phyloP scores from a whole-genome alignment of 2,329 filamentous ascomycete genomes.

The Aspergillus calidoustus region DNA sequence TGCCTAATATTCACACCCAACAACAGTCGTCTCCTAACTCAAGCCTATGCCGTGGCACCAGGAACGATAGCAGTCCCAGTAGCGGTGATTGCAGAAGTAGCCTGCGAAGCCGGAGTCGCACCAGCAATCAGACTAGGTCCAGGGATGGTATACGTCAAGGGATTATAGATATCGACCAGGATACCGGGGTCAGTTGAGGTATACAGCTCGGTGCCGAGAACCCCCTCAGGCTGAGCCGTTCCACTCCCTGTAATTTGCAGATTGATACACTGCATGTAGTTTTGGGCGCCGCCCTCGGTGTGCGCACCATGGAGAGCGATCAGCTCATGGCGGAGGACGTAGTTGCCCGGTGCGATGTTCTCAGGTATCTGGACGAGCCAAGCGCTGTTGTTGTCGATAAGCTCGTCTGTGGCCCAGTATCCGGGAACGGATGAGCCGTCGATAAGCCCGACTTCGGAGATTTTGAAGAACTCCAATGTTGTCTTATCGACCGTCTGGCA shows the following conservation, averaged over 20 bases:
- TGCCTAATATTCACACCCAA: not conserved
- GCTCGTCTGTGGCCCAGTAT: constrained; percentile 58
- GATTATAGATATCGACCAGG: constrained; percentile 58
- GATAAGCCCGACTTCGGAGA: constrained; percentile 58
- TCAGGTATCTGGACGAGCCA: constrained; percentile 51
- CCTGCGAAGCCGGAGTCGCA: constrained; percentile 20
- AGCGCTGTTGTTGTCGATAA: constrained; percentile 55
- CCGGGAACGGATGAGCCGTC: constrained; percentile 46
- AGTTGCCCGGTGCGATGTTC: constrained; percentile 52
- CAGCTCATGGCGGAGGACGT: constrained; percentile 57
- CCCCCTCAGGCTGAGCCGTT: constrained; percentile 50
- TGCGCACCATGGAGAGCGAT: constrained; percentile 54
- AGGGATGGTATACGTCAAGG: constrained; percentile 23
- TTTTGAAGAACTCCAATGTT: constrained; percentile 64
- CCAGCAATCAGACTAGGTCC: constrained; percentile 23
- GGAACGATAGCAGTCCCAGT: constrained; percentile 18
- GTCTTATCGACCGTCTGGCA: constrained; percentile 57
- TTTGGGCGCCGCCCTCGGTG: constrained; percentile 49
- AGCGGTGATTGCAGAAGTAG: constrained; percentile 23
- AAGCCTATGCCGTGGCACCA: not conserved
- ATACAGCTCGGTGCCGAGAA: constrained; percentile 58
- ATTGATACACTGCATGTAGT: constrained; percentile 62
- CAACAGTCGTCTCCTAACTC: too few species aligned
- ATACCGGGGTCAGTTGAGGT: constrained; percentile 61
- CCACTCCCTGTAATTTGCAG: constrained; percentile 60